Conservation (phyloP, 805 yeast species). For the Candida sonorensis region DNA sequence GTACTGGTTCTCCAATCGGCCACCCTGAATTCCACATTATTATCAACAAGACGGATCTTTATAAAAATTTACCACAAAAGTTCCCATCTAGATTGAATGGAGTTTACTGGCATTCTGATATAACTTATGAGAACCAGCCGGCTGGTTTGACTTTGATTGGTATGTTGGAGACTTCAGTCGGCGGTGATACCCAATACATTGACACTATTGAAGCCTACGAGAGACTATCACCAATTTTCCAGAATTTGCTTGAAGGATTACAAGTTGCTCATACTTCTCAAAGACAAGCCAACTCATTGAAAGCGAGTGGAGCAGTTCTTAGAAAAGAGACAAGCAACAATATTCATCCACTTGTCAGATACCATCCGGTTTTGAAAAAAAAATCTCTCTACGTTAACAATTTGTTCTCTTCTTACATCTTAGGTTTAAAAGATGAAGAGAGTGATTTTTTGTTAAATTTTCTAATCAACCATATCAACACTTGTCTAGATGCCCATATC, state of each 20-base stretch:
- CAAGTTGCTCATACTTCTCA: constrained; percentile 59
- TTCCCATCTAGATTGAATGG: constrained; percentile 29
- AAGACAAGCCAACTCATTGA: constrained; percentile 54
- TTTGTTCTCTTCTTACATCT: constrained; percentile 52
- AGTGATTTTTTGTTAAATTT: constrained; percentile 49
- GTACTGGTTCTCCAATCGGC: constrained; percentile 56
- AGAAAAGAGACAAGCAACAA: constrained; percentile 53
- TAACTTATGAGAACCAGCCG: constrained; percentile 62
- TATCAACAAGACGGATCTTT: constrained; percentile 37
- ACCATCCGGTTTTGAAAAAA: constrained; percentile 57
- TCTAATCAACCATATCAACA: constrained; percentile 40
- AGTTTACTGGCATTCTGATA: constrained; percentile 61
- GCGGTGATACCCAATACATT: constrained; percentile 67
- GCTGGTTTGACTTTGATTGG: constrained; percentile 61
- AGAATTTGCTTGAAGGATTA: constrained; percentile 47
- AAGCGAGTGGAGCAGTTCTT: constrained; percentile 45
- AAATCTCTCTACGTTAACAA: constrained; percentile 48
- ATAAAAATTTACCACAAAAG: constrained; percentile 27
- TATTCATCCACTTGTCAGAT: constrained; percentile 56
- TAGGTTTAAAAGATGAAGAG: constrained; percentile 62
- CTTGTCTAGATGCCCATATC: constrained; percentile 47
- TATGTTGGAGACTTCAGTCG: constrained; percentile 42
- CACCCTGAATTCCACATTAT: constrained; percentile 54
- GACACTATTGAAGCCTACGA: constrained; percentile 59
- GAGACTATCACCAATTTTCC: constrained; percentile 55